Base-by-base conservation (phyloP, 2,329 filamentous ascomycete species). In the Anthostomella pinea region DNA sequence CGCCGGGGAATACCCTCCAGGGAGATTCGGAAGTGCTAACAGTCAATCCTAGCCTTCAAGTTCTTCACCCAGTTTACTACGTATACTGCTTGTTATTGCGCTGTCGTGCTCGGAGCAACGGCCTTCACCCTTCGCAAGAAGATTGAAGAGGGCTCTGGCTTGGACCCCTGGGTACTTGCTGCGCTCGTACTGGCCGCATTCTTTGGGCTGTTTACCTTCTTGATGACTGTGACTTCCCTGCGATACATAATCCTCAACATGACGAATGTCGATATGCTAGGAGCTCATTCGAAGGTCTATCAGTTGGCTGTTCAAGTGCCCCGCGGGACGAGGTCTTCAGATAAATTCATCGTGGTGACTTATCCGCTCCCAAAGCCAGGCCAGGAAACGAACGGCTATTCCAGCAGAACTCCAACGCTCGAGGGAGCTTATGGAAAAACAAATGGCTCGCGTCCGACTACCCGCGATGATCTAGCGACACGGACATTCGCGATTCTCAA, bases 21-120 rank as follows among this genome's bases (percentile, higher is more conserved):
- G 33, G 3, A 2, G 17, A 25, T 7, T 29, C n/a, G 8, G 27
- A 4, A n/a, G 2, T 9, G 16, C 36, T 38, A 15, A 43, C 54
- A 16, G 48, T 29, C 6, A 2, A 70, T n/a, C 23, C 8, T 39
- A 79, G 76, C 83, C 3, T 90, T 91, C 68, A 96, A 96, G 54
- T 96, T 87, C 63, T 97, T 98, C 56, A 69, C 89, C 8, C 93
- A 96, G 49, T 95, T 96, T 56, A 80, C 81, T 11, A 73, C 78
- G 27, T 95, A 93, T 59, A 80, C 80, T 1, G 66, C 78, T 4
- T 52, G 87, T 4, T 87, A 83, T 51, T 88, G 83, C 48, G 61
- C 69, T 3, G 75, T 86, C 40, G 64, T 76, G 8, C 63, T 94
- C 32, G 74, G 80, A 15, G 70, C 83, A 1, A 68, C 80, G 42